Base-by-base conservation (phyloP, 345 rosid genomes). In the Geranium rotundifolium region DNA sequence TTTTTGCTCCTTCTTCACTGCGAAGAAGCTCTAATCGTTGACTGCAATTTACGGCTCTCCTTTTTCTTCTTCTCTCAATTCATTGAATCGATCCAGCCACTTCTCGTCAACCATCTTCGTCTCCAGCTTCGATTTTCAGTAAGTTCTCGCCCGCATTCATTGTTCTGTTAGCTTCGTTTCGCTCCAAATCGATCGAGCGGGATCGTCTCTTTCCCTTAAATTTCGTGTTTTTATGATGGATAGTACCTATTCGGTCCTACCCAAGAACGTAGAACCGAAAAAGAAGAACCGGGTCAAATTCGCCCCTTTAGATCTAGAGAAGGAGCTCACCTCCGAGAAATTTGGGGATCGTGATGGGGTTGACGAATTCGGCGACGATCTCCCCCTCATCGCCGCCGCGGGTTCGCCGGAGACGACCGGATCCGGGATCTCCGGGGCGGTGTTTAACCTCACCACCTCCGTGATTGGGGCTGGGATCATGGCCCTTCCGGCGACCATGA, bases 401-500 rank as follows among this genome's bases (percentile, higher is more conserved):
- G 30, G 30, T 14, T 1, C 27, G 27, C 30, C 15, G 60, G 31
- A 54, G 17, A 29, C 61, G 12, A 75, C 78, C 5, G 87, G 85
- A 60, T 84, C 97, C 66, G 89, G 85, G 4, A 39, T 86, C 55
- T 69, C 76, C 37, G 99, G 99, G 7, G 97, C 97, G 1, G 97
- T 93, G 66, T 93, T 90, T 57, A 93, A 93, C 58, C 92, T 93
- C 61, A 77, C 99, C 57, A 93, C 99, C 4, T 62, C 99, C 0
- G 75, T 93, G 68, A 85, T 93, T 65, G 99, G 99, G 17, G 99
- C 99, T 17, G 99, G 99, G 61, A 90, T 93, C 63, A 93, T 93
- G 99, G 97, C 99, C 70, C 80, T 93, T 71, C 99, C 99, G 2
- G 97, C 99, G 19, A 81, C 95, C 14, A 88, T 93, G 96, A 90